Evolutionary conservation across 2,329 filamentous ascomycete genomes (phyloP), one percentile per base, ranked within the genome.

Genomic region (Colletotrichum cordylinicola): DNA sequence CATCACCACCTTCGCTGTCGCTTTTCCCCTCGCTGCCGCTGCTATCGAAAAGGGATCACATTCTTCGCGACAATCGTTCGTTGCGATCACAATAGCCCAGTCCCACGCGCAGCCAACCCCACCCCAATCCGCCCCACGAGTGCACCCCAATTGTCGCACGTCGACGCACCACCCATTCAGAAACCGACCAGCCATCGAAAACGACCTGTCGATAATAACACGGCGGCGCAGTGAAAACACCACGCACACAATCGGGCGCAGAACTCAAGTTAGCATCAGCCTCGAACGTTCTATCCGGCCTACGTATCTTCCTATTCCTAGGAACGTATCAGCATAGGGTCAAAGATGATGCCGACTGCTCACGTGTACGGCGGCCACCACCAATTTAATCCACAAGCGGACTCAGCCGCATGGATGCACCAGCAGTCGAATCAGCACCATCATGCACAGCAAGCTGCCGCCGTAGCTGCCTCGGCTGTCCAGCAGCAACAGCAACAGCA

Each of bases 381-480:
- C 81, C 91, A 93, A 80, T 93, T 93, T 82, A 90, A 90, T 79
- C 90, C 89, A 67, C 92, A 93, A 82, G 86, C 87, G 62, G 91
- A 93, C 75, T 89, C 90, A 78, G 86, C 90, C 78, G 86, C 90
- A 82, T 94, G 93, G 92, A 91, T 94, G 88, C 92, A 94, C 79
- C 91, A 92, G 82, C 91, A 93, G 83, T 87, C 89, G 64, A 87
- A 87, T 78, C 91, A 92, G 77, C 88, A 91, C 80, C 89, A 91
- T 76, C 91, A 92, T 79, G 87, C 87, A 27, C 88, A 90, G 70
- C 89, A 74, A 87, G 88, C 88, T 33, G 90, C 90, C 37, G 89
- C 88, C 16, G 88, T 88, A 16, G 91, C 89, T 43, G 90, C 88
- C 29, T 88, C 87, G 67, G 88, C 86, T 15, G 87, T 85, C 78